phyloP scores from a whole-genome alignment of 352 stramenopile genomes.

The Pythium pyrilobum region DNA sequence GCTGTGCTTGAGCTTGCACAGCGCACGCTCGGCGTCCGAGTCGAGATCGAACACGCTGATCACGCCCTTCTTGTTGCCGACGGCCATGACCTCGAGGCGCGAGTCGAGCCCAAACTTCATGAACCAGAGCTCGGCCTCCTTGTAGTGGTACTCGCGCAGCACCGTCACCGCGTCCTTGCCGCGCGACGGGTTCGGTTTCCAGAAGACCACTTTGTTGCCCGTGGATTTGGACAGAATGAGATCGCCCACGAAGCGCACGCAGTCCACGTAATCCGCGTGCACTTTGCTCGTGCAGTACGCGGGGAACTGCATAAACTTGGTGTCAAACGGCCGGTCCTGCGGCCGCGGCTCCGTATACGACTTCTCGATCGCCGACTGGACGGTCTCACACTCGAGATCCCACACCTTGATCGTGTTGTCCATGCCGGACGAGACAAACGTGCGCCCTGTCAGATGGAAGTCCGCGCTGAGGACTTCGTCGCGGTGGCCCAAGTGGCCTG shows the following conservation, averaged over 20 bases:
- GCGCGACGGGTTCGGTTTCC: constrained; percentile 85
- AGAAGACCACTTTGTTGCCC: constrained; percentile 88
- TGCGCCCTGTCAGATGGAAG: constrained; percentile 83
- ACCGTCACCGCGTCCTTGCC: constrained; percentile 79
- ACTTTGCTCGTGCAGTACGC: constrained; percentile 90
- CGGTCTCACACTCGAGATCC: constrained; percentile 72
- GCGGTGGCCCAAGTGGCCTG: constrained; percentile 87
- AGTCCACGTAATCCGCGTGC: constrained; percentile 91
- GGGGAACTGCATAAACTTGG: constrained; percentile 87
- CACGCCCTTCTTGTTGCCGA: constrained; percentile 78
- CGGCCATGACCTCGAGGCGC: constrained; percentile 68
- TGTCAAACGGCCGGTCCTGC: constrained; percentile 64
- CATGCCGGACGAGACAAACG: constrained; percentile 88
- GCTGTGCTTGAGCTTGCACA: constrained; percentile 69
- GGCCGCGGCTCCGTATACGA: constrained; percentile 69
- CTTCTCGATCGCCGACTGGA: constrained; percentile 70
- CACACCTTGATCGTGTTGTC: constrained; percentile 95
- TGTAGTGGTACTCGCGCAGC: constrained; percentile 77
- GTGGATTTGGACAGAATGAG: constrained; percentile 81
- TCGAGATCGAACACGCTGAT: constrained; percentile 80
- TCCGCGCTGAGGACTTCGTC: constrained; percentile 88
- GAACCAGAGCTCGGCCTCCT: constrained; percentile 83
- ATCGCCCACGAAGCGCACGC: constrained; percentile 73
- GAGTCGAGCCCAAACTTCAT: constrained; percentile 81
- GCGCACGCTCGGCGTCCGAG: constrained; percentile 54